A percentile compares a stretch with the other conserved stretches of the same genome.
These are phyloP conservation scores for Neofusicoccum cordaticola DNA, from an alignment of 2,329 filamentous ascomycete species.

Conservation along the genomic window DNA sequence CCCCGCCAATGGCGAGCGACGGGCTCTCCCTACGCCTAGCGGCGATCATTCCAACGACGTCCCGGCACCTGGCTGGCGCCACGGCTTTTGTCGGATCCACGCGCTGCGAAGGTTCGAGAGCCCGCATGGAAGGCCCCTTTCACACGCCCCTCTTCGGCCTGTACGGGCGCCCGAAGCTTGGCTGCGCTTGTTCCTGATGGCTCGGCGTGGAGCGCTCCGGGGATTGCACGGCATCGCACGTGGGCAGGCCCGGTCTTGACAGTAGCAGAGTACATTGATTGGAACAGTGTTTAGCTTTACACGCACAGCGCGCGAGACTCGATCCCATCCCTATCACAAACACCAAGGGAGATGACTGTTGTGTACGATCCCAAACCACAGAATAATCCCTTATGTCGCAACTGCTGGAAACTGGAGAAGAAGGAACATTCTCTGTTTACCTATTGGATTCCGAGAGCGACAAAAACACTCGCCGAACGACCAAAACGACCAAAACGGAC, in stretches of 20 bases:
- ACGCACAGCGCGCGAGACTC: conserved; percentile 7
- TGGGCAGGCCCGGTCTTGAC: no score
- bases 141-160: not conserved
- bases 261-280: conserved; percentile 11
- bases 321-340: not conserved
- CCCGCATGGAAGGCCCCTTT: not conserved
- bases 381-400: not conserved
- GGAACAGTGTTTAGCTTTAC: conserved; percentile 10
- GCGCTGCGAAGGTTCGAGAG: not conserved
- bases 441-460: conserved; percentile 12
- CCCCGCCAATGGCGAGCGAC: not conserved
- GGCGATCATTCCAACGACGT: not conserved
- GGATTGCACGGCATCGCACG: no score
- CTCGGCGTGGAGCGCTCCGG: no score
- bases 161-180: not conserved
- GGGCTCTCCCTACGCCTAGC: not conserved
- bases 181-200: no score
- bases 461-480: conserved; percentile 9
- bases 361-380: conserved; percentile 8
- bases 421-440: conserved; percentile 9
- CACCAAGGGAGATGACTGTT: not conserved
- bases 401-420: not conserved
- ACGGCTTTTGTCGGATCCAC: conserved; percentile 5
- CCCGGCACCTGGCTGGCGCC: not conserved
- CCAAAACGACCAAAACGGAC: conserved; percentile 11